A percentile compares a stretch with the other conserved stretches of the same genome.
Conservation (phyloP, 805 yeast species). For the Cyberlindnera sargentensis region DNA sequence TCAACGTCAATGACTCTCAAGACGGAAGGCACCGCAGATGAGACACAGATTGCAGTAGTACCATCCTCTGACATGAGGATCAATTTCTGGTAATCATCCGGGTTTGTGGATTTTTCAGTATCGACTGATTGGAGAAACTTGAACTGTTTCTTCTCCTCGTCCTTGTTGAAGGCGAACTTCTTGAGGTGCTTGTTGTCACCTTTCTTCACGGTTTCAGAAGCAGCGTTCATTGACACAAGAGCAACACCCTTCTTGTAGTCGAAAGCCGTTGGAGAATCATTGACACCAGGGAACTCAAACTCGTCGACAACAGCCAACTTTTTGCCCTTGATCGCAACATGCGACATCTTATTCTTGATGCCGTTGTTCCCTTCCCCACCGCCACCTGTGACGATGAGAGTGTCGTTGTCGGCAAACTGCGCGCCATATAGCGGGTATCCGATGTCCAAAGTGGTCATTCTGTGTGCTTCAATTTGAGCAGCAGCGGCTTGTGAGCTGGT, state of each 20-base stretch:
- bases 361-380: slow-evolving; percentile 95
- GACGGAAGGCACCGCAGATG: slow-evolving; percentile 52
- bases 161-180: slow-evolving; percentile 33
- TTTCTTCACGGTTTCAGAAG: slow-evolving; percentile 46
- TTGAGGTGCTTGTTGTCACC: slow-evolving; percentile 68
- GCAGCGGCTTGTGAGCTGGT: no score
- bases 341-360: slow-evolving; percentile 75
- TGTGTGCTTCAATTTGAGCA: no score
- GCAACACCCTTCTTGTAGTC: slow-evolving; percentile 46
- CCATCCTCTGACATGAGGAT: slow-evolving; percentile 53
- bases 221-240: slow-evolving; percentile 72
- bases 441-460: slow-evolving; percentile 11
- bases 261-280: slow-evolving; percentile 85
- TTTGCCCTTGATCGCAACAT: slow-evolving; percentile 38
- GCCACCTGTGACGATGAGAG: slow-evolving; percentile 79
- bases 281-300: slow-evolving; percentile 49
- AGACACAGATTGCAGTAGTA: slow-evolving; percentile 59
- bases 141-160: slow-evolving; percentile 39
- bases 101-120: slow-evolving; percentile 37
- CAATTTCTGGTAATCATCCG: slow-evolving; percentile 52
- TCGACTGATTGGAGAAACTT: slow-evolving; percentile 60
- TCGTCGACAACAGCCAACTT: slow-evolving; percentile 58
- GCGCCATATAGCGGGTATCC: slow-evolving; percentile 77
- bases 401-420: slow-evolving; percentile 52
- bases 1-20: slow-evolving; percentile 54